These are phyloP conservation scores for Boeremia exigua DNA, from an alignment of 2,329 filamentous ascomycete species.

Conservation along the genomic window DNA sequence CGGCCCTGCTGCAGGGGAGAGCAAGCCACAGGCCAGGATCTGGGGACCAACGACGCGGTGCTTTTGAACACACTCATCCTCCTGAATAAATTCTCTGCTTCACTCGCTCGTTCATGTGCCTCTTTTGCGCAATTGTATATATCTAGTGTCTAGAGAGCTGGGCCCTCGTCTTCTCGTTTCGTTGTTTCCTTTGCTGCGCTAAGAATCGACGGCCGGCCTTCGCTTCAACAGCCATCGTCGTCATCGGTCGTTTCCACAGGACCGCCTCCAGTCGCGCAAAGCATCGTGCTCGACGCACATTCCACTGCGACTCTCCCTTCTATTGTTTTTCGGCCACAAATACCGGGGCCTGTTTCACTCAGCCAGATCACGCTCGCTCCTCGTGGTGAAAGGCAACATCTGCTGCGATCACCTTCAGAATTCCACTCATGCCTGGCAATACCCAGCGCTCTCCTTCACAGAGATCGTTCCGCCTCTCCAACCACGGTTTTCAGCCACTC, in stretches of 20 bases:
- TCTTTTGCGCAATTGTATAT: constrained; percentile 18
- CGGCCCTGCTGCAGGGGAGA: constrained; percentile 13
- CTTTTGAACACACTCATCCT: constrained; percentile 19
- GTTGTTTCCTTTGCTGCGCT: constrained; percentile 16
- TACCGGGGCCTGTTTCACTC: constrained; percentile 11
- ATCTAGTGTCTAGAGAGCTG: constrained; percentile 27
- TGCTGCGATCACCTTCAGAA: constrained; percentile 15
- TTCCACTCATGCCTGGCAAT: constrained; percentile 28
- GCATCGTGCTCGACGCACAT: constrained; percentile 45
- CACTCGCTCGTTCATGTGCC: constrained; percentile 12
- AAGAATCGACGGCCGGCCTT: constrained; percentile 39
- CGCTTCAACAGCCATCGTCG: constrained; percentile 35
- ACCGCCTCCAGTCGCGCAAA: constrained; percentile 18
- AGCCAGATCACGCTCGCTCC: constrained; percentile 12
- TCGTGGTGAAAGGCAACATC: constrained; percentile 21
- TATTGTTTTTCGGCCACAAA: constrained; percentile 17
- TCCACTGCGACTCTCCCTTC: constrained; percentile 25
- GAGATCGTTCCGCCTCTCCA: constrained; percentile 44
- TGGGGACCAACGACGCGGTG: constrained; percentile 19
- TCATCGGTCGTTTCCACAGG: constrained; percentile 23
- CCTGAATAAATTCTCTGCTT: constrained; percentile 23
- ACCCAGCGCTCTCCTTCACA: constrained; percentile 34
- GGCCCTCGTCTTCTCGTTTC: constrained; percentile 32
- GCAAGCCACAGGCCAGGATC: constrained; percentile 15
- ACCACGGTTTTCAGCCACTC: constrained; percentile 47